Evolutionary conservation across 2,329 filamentous ascomycete genomes (phyloP), one percentile per base, ranked within the genome.

Genomic region (Alternaria brassicae): DNA sequence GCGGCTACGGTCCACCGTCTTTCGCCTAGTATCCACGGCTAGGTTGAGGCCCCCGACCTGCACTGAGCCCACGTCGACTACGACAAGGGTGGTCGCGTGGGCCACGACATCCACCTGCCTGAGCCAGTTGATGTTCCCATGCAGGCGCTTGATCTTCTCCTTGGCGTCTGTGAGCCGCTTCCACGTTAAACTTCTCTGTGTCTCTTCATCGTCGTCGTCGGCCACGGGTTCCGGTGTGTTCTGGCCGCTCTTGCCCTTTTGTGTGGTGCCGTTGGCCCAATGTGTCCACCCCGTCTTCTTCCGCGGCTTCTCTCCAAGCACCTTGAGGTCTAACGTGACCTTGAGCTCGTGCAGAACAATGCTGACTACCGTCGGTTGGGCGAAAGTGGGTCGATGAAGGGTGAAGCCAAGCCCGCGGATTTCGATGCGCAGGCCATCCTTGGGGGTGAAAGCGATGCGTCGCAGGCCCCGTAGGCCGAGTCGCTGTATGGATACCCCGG

Each of bases 321-420:
- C 85, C 60, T 86, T 85, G 44, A 93, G 82, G 74, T 99, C 92
- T 41, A 98, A 77, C 0, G 92, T 96, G 50, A 99, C 84, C 49
- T 89, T 91, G 49, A 97, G 82, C 74, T 97, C 95, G 71, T 88
- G 91, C 60, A 99, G 80, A 8, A 95, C 91, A 50, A 99, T 84
- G 76, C 93, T 98, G 70, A 97, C 82, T 93, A 94, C 98, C 63
- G 96, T 98, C 42, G 95, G 95, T 77, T 98, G 93, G 45, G 94
- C 92, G 79, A 99, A 98, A 6, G 95, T 98, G 12, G 95, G 95
- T 4, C 93, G 89, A 79, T 99, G 95, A 63, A 98, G 80, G 57
- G 91, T 90, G 70, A 99, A 84, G 42, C 95, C 93, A 52, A 99
- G 84, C 50, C 93, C 92, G 50, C 95, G 89, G 56, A 99, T 89